Percentiles rank a stretch among this genome's conserved stretches.
phyloP scores from a whole-genome alignment of 345 rosid genomes.

The Acer negundo region DNA sequence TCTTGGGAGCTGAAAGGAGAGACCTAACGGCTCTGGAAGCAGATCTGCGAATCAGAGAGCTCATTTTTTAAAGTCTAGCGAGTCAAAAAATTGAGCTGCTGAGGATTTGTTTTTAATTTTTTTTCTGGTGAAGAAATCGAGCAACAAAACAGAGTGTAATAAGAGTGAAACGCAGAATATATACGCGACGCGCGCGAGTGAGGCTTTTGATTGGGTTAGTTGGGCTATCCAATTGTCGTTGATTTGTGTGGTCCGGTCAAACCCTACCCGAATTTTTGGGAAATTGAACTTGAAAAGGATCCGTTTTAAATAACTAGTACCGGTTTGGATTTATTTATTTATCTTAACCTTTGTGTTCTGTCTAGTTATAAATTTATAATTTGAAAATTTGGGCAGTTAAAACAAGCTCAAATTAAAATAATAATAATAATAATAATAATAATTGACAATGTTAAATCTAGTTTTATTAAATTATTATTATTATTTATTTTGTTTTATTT shows the following conservation, averaged over 20 bases:
- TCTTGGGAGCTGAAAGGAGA: slow-evolving; percentile 69
- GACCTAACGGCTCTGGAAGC: slow-evolving; percentile 80
- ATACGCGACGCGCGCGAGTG: not conserved
- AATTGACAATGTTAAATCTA: too few species aligned
- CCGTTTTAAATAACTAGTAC: not conserved
- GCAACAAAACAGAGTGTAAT: not conserved
- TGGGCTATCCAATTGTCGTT: not conserved
- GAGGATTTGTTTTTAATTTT: not conserved
- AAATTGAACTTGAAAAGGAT: not conserved
- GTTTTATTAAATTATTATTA: too few species aligned
- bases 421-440: too few species aligned
- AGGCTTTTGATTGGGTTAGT: not conserved
- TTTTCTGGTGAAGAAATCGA: not conserved
- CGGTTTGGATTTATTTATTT: not conserved
- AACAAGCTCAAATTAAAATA: too few species aligned
- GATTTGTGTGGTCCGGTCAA: slow-evolving; percentile 1
- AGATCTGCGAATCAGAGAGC: slow-evolving; percentile 72
- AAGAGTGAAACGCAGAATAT: not conserved
- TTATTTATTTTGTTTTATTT: too few species aligned
- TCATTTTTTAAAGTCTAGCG: slow-evolving; percentile 44
- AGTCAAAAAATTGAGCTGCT: not conserved
- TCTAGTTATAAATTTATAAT: not conserved
- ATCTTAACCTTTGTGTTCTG: not conserved
- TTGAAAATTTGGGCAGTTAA: not conserved
- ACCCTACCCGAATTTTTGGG: slow-evolving; percentile 4